Conservation (phyloP, 2,329 filamentous ascomycete genomes). For the Colletotrichum gloeosporioides region DNA sequence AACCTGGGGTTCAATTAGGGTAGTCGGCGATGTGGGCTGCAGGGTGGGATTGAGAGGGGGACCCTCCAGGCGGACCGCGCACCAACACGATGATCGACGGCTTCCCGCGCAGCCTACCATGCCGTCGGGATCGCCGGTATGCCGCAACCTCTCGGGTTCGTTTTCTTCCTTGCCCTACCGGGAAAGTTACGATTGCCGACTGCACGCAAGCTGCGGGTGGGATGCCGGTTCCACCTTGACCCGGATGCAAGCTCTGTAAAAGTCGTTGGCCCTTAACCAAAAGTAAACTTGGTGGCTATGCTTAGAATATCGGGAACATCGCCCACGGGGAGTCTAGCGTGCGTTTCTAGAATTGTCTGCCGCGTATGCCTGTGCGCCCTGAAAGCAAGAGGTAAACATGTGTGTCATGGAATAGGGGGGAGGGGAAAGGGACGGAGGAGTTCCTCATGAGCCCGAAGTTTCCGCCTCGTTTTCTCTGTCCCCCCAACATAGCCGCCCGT, state of each 20-base stretch:
- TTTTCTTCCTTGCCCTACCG: background rate
- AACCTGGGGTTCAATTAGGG: background rate
- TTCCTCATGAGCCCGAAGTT: background rate
- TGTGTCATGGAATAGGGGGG: background rate
- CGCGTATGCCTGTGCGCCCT: background rate
- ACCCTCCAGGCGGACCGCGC: background rate
- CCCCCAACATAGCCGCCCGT: background rate
- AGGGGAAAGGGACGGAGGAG: background rate
- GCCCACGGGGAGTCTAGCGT: background rate
- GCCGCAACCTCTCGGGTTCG: background rate
- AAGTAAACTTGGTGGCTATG: background rate
- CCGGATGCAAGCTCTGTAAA: background rate
- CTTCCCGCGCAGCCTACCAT: background rate
- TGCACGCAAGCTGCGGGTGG: background rate
- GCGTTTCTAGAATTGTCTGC: background rate
- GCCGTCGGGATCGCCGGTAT: background rate
- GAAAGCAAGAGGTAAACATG: background rate
- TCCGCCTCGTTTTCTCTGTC: background rate
- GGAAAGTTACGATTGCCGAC: background rate
- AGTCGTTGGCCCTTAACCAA: background rate
- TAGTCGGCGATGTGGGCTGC: background rate
- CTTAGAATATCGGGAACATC: background rate
- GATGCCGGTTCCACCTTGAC: background rate
- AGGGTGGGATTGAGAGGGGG: background rate
- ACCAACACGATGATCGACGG: background rate